Base-by-base conservation (phyloP, 2,329 filamentous ascomycete genomes). In the Ophiostoma novo-ulmi region DNA sequence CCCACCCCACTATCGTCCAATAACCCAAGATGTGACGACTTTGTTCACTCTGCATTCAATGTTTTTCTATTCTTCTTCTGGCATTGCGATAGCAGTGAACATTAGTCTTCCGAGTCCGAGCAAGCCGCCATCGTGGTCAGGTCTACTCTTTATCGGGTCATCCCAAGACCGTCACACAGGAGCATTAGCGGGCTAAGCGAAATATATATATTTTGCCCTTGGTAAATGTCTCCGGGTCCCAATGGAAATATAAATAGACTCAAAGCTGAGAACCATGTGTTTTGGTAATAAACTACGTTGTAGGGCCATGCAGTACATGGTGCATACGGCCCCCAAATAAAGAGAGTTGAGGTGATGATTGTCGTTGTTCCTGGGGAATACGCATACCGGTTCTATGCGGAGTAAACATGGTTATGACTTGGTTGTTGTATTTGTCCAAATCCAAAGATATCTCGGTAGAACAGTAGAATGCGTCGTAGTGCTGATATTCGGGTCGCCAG, bases 271-370 rank as follows among this genome's bases (percentile, higher is more conserved):
- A 63, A 35, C 58, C 58, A 63, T 63, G 58, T 63, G 58, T 13
- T 26, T 5, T 55, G n/a, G 26, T 26, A 20, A 58, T 58, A 22
- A 26, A 26, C 44, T 58, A 26, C n/a, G 22, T 3, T 14, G 58
- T 31, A 63, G 58, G 22, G 14, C 58, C 58, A 35, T 63, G 58
- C 58, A 63, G 58, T 17, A 31, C 26, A 11, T 1, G 58, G 58
- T 63, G 58, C 58, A 63, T 63, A 17, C 26, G 26, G 58, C 58
- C 58, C 58, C 58, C 58, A 63, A 63, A 63, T 35, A 3, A 26
- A 10, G n/a, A 55, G 52, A 31, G 22, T 35, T 7, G 26, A 58
- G 58, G 58, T 63, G 58, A 35, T 63, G 58, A 63, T 63, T 35
- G 26, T 63, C 58, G n/a, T 52, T 2, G 44, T 55, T 55, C n/a